phyloP scores from a whole-genome alignment of 108 stramenopile genomes.

The Discostella pseudostelligera region DNA sequence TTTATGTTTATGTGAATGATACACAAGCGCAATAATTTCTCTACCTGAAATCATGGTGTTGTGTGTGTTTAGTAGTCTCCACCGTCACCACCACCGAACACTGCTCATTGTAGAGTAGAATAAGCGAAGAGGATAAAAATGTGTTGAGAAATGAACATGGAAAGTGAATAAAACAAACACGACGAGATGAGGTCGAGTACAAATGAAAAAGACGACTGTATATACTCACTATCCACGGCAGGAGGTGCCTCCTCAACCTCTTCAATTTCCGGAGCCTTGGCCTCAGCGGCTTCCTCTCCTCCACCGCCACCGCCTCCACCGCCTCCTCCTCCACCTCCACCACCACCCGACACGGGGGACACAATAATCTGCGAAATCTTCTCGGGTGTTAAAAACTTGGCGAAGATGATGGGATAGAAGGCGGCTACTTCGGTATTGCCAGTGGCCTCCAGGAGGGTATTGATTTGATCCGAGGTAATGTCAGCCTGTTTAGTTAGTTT shows the following conservation, averaged over 20 bases:
- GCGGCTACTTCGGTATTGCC: constrained; percentile 92
- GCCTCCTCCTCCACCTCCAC: constrained; percentile 78
- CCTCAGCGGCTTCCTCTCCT: constrained; percentile 67
- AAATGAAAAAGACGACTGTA: constrained; percentile 40
- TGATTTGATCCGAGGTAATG: constrained; percentile 88
- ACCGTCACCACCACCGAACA: too few relatives aligned
- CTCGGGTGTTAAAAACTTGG: constrained; percentile 80
- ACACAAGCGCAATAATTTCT: too few relatives aligned
- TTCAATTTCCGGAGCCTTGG: constrained; percentile 68
- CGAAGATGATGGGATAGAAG: constrained; percentile 94
- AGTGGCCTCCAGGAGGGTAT: constrained; percentile 85
- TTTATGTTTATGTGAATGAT: too few relatives aligned
- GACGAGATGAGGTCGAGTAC: background rate
- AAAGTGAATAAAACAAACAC: background rate
- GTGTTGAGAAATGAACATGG: too few relatives aligned
- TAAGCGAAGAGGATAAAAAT: too few relatives aligned
- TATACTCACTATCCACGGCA: constrained; percentile 76
- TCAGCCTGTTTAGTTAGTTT: constrained; percentile 71
- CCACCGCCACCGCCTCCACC: constrained; percentile 77
- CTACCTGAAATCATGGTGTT: too few relatives aligned
- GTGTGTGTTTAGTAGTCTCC: too few relatives aligned
- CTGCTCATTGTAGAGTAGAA: too few relatives aligned
- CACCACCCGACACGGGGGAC: constrained; percentile 65
- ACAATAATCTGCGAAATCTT: constrained; percentile 86
- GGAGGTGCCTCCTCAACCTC: constrained; percentile 72